Base-by-base conservation (phyloP, 1,139 yeast species). In the Sugiyamaella grinbergsii region DNA sequence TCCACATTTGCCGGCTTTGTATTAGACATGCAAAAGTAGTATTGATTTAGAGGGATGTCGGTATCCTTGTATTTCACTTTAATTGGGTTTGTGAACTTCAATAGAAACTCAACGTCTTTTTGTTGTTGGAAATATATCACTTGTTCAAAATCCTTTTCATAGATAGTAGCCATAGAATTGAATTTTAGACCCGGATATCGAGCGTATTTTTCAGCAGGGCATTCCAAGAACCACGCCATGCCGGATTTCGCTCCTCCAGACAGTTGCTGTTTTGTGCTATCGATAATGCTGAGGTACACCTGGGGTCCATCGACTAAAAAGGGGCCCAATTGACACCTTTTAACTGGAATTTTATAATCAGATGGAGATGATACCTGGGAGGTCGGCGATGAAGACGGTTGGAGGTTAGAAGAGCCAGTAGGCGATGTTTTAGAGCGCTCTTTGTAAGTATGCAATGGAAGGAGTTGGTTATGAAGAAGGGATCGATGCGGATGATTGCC, bases 261-360 rank as follows among this genome's bases (percentile, higher is more conserved):
- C 5, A 15, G 26, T 5, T 6, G 16, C 11, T 19, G 13, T 22
- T 11, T 19, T 5, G 5, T 7, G 7, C 8, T 8, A 36, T 36
- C 39, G 13, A 20, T 36, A 36, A 36, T 36, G 20, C 28, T 36
- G 18, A 36, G 13, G 24, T 36, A 18, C 10, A 36, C 20, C 8
- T 36, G 26, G 13, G 33, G 44, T 7, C 36, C 33, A 13, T 18
- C 23, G n/a, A 40, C 28, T 40, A 40, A 11, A 40, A 23, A 40
- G 13, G 34, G 44, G 23, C 36, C 44, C 15, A 40, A n/a, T 28
- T 28, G 44, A 18, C 44, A 40, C n/a, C 23, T 13, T 15, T 26
- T 28, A 4, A 40, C 20, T 2, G n/a, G 33, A 28, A 40, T 28
- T 19, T 36, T 28, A 40, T 40, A 40, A 36, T 23, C 24, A 11